These are phyloP conservation scores for Porpolomopsis calyptriformis DNA, from an alignment of 768 basidiomycete genomes.

Conservation along the genomic window DNA sequence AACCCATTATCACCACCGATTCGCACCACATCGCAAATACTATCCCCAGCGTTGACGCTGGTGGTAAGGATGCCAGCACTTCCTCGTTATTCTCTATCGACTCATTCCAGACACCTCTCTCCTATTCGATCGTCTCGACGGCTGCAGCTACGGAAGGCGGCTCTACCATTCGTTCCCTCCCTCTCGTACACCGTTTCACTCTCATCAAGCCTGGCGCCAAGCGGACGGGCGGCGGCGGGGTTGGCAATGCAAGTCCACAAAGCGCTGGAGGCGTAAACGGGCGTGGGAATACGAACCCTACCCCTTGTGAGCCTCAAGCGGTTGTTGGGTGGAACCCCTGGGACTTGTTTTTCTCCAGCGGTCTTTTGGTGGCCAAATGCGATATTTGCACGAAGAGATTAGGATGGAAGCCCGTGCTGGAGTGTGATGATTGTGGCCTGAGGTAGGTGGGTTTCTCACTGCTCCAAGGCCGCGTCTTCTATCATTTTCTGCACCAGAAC, in stretches of 20 bases:
- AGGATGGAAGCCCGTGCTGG: slow-evolving; percentile 76
- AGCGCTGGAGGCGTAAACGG: neutral
- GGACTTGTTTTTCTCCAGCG: slow-evolving; percentile 69
- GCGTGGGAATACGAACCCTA: neutral
- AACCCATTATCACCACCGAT: slow-evolving; percentile 15
- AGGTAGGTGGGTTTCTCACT: slow-evolving; percentile 34
- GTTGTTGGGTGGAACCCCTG: slow-evolving; percentile 54
- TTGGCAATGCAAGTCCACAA: slow-evolving; percentile 11
- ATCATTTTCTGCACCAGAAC: slow-evolving; percentile 34
- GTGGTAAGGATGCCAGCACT: slow-evolving; percentile 18
- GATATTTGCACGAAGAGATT: slow-evolving; percentile 74
- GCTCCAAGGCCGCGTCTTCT: slow-evolving; percentile 6
- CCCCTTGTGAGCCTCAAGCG: too few species aligned
- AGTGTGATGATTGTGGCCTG: slow-evolving; percentile 84
- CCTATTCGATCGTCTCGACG: slow-evolving; percentile 50
- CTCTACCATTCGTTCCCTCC: slow-evolving; percentile 49
- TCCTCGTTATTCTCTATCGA: slow-evolving; percentile 44
- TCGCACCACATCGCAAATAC: slow-evolving; percentile 12
- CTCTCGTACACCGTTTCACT: slow-evolving; percentile 76
- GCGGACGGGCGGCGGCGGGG: slow-evolving; percentile 21
- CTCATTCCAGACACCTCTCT: slow-evolving; percentile 25
- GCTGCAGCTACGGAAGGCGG: slow-evolving; percentile 70
- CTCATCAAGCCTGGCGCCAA: slow-evolving; percentile 67
- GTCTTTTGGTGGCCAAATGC: slow-evolving; percentile 63
- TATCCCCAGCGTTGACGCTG: slow-evolving; percentile 8